Evolutionary conservation across 1,139 yeast genomes (phyloP).

Genomic region (Debaryomyces psychrophilus): DNA sequence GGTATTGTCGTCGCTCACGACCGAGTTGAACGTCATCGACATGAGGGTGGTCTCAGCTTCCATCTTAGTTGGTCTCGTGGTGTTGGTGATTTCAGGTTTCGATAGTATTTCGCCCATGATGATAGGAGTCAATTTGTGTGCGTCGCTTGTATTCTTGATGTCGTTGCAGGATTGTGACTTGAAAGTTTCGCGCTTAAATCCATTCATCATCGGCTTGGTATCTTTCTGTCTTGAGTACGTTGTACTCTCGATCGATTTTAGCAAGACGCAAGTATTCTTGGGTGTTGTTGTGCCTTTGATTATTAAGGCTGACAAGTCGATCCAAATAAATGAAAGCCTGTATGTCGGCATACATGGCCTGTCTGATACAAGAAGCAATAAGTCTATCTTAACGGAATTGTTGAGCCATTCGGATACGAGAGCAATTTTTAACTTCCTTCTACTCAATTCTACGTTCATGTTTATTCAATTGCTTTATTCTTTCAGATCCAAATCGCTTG

Average conservation of each 20-base stretch:
- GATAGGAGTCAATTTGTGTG: constrained; percentile 29
- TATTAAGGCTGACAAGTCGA: constrained; percentile 21
- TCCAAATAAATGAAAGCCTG: constrained; percentile 9
- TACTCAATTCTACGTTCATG: constrained; percentile 91
- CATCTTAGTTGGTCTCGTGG: constrained; percentile 6
- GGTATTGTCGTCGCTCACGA: constrained; percentile 4
- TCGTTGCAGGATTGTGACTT: constrained; percentile 30
- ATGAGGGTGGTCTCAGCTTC: constrained; percentile 11
- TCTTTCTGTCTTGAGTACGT: constrained; percentile 27
- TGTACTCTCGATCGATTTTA: constrained; percentile 18
- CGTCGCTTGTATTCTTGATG: constrained; percentile 27
- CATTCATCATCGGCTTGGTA: constrained; percentile 23
- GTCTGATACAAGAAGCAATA: constrained; percentile 6
- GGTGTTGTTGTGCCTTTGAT: constrained; percentile 22
- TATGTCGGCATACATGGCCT: constrained; percentile 1
- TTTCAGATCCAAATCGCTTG: constrained; percentile 87
- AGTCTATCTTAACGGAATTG: constrained; percentile 39
- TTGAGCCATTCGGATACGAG: constrained; percentile 73
- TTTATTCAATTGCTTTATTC: constrained; percentile 89
- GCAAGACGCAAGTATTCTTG: constrained; percentile 9
- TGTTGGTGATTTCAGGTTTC: constrained; percentile 17
- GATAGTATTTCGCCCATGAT: constrained; percentile 17
- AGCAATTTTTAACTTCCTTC: constrained; percentile 83
- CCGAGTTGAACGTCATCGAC: constrained; percentile 7
- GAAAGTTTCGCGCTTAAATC: constrained; percentile 20